These are phyloP conservation scores for Fusarium solani-melongenae DNA, from an alignment of 2,329 filamentous ascomycete genomes.

Conservation along the genomic window DNA sequence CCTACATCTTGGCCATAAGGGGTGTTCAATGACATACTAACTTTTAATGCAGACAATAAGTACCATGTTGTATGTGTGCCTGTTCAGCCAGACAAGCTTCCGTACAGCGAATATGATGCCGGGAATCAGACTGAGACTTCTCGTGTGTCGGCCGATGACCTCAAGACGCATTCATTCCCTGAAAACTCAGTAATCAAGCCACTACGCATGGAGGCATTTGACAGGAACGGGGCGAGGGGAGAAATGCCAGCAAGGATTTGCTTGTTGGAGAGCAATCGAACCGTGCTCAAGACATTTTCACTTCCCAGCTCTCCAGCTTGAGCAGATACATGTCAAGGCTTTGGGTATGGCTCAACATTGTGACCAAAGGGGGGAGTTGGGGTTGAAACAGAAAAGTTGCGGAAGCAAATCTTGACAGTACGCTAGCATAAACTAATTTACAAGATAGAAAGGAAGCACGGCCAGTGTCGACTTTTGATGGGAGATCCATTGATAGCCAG, in stretches of 20 bases:
- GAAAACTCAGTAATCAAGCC: conserved; percentile 48
- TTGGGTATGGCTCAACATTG: not conserved
- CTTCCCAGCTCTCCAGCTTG: conserved; percentile 41
- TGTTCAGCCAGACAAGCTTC: conserved; percentile 49
- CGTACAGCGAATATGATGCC: conserved; percentile 52
- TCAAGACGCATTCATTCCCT: conserved; percentile 43
- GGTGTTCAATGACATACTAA: not conserved
- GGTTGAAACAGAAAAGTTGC: not conserved
- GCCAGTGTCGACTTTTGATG: not conserved
- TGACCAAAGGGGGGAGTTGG: not conserved
- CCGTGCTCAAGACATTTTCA: conserved; percentile 60
- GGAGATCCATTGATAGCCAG: not conserved
- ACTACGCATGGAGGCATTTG: conserved; percentile 63
- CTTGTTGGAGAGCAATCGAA: conserved; percentile 60
- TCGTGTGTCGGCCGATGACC: conserved; percentile 24
- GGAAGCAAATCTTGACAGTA: conserved; percentile 24
- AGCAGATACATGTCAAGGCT: not conserved
- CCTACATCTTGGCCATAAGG: not conserved
- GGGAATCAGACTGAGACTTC: conserved; percentile 8
- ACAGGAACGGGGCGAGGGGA: conserved; percentile 55
- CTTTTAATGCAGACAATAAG: conserved; percentile 34
- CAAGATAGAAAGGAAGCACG: conserved; percentile 21
- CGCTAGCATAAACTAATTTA: conserved; percentile 38
- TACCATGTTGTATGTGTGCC: conserved; percentile 50
- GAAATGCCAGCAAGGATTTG: conserved; percentile 62